These are phyloP conservation scores for Tolypocladium inflatum DNA, from an alignment of 2,329 filamentous ascomycete species.

Conservation along the genomic window DNA sequence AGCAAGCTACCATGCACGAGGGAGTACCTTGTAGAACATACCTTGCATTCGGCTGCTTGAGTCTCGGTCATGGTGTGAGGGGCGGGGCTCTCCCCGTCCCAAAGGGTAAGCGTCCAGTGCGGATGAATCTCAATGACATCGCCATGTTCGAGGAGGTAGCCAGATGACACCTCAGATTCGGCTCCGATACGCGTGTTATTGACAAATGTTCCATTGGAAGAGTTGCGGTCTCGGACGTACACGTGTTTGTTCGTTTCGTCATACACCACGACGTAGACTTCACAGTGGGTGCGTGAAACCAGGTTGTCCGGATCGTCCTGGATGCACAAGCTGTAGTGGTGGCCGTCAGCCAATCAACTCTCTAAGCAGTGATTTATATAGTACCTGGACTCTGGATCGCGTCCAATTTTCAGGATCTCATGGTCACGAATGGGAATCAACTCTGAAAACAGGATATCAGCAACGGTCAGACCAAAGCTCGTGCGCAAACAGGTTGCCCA, in stretches of 20 bases:
- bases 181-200: conserved; percentile 35
- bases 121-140: conserved; percentile 35
- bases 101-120: conserved; percentile 26
- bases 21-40: conserved; percentile 4
- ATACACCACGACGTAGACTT: conserved; percentile 45
- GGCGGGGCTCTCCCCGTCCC: conserved; percentile 16
- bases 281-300: conserved; percentile 44
- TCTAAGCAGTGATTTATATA: neutral
- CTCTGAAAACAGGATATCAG: conserved; percentile 7
- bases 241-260: conserved; percentile 33
- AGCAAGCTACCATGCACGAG: neutral
- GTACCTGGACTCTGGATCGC: conserved; percentile 24
- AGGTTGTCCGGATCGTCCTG: conserved; percentile 21
- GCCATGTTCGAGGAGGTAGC: conserved; percentile 38
- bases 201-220: conserved; percentile 43
- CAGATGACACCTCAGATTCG: conserved; percentile 25
- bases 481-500: neutral
- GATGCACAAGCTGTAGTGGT: conserved; percentile 27
- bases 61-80: conserved; percentile 15
- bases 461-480: neutral
- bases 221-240: conserved; percentile 47
- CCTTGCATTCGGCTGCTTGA: conserved; percentile 23
- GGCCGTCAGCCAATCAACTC: neutral
- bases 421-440: conserved; percentile 18
- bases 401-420: conserved; percentile 24